Conservation (phyloP, 441 rosid genomes). For the Hypseocharis bilobata region DNA sequence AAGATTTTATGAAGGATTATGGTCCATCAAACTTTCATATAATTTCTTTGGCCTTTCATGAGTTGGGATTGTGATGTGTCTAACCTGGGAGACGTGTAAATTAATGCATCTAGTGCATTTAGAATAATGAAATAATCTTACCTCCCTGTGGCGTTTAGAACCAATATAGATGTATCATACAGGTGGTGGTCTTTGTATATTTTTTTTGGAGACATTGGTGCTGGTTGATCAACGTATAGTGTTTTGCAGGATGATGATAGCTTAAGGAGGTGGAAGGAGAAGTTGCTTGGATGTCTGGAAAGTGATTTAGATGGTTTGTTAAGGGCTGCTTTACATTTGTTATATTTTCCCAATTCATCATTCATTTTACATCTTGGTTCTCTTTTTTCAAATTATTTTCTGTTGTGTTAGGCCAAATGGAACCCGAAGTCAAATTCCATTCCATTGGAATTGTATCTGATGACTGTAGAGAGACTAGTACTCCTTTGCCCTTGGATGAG, state of each 20-base stretch:
- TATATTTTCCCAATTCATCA: not conserved
- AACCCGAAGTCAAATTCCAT: constrained; percentile 48
- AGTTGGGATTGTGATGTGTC: no score
- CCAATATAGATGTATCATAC: not conserved
- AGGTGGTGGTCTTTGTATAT: not conserved
- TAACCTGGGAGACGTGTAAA: not conserved
- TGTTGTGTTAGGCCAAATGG: constrained; percentile 36
- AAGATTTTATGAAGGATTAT: not conserved
- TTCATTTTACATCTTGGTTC: not conserved
- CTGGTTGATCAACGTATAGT: not conserved
- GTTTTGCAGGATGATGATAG: constrained; percentile 51
- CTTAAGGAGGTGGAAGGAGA: constrained; percentile 53
- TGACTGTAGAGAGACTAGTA: constrained; percentile 34
- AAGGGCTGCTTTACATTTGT: not conserved
- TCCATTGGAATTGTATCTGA: constrained; percentile 43
- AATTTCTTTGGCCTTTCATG: not conserved
- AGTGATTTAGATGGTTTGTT: constrained; percentile 37
- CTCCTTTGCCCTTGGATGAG: constrained; percentile 33
- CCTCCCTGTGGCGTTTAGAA: not conserved
- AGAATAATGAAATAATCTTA: not conserved
- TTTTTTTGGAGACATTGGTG: not conserved
- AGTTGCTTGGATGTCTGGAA: constrained; percentile 46
- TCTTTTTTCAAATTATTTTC: not conserved
- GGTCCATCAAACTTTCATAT: not conserved
- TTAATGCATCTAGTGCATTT: not conserved